Evolutionary conservation across 306 rosid species (phyloP).

Genomic region (Vigna nakashimae): DNA sequence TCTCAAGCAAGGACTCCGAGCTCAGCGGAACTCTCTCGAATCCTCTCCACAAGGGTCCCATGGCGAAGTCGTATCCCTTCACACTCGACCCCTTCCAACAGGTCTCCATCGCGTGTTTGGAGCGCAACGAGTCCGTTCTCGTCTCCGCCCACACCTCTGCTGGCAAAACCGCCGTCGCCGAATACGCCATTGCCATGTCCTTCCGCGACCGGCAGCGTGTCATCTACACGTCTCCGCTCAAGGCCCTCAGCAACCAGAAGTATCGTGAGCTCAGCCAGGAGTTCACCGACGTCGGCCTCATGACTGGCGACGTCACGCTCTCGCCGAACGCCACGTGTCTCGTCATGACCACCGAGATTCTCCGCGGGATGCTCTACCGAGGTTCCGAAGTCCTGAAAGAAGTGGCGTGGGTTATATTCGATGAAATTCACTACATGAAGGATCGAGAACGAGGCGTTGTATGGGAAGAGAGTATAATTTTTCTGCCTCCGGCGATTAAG

Average conservation of each 20-base stretch:
- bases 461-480: constrained; percentile 99
- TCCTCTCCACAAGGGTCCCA: constrained; percentile 64
- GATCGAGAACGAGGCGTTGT: constrained; percentile 98
- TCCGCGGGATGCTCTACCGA: constrained; percentile 92
- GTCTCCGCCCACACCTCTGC: constrained; percentile 99
- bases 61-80: constrained; percentile 76
- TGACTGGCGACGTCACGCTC: constrained; percentile 96
- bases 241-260: constrained; percentile 93
- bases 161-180: constrained; percentile 96
- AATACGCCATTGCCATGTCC: constrained; percentile 95
- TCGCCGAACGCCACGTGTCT: constrained; percentile 88
- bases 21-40: constrained; percentile 79
- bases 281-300: constrained; percentile 85
- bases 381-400: constrained; percentile 93
- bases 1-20: constrained; percentile 61
- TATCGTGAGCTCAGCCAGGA: constrained; percentile 87
- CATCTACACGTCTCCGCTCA: constrained; percentile 87
- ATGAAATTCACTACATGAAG: constrained; percentile 96
- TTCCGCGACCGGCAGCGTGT: constrained; percentile 91
- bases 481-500: constrained; percentile 87
- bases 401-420: constrained; percentile 96
- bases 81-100: constrained; percentile 90
- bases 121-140: constrained; percentile 84
- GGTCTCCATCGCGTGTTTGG: constrained; percentile 87
- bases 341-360: constrained; percentile 94